Base-by-base conservation (phyloP, 768 basidiomycete species). In the Termitomyces sp. region DNA sequence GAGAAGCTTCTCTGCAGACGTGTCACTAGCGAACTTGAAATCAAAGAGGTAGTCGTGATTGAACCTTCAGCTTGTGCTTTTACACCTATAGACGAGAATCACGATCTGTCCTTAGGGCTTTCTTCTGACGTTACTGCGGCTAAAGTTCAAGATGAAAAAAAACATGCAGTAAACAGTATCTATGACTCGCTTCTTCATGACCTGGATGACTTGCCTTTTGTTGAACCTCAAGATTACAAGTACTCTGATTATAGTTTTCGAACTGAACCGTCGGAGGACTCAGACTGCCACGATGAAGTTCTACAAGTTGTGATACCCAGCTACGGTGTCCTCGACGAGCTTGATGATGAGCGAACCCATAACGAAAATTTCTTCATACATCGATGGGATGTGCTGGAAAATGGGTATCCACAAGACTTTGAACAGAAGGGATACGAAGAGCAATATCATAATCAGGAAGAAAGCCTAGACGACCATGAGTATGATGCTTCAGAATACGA, bases 181-280 rank as follows among this genome's bases (percentile, higher is more conserved):
- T 50, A 44, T 37, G 48, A 16, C 16, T n/a, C n/a, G 6, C 2
- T 29, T 14, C 29, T 42, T 48, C 18, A 10, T 26, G 39, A 42
- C 20, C 24, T 42, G 37, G 58, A 57, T n/a, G 46, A 55, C 27
- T 36, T 57, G 27, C 62, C 50, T 42, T 55, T 53, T 13, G 59
- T 58, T 18, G 57, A 52, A 27, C 59, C 41, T 34, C 48, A 49
- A 26, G 62, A 63, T 26, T 63, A 63, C 42, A 43, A 48, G 34
- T 63, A 60, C 46, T 58, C 56, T 42, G 61, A 62, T 29, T 32
- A 36, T 20, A 53, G 31, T 32, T 14, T 37, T 16, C 34, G 37
- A 10, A 18, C 44, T 6, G 47, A 55, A 36, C 26, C 47, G 2
- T 36, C 16, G 8, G 50, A 53, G 4, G 54, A 56, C 46, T 39